Evolutionary conservation across 176 grass and related monocot genomes (phyloP).

Genomic region (Hyparrhenia diplandra): DNA sequence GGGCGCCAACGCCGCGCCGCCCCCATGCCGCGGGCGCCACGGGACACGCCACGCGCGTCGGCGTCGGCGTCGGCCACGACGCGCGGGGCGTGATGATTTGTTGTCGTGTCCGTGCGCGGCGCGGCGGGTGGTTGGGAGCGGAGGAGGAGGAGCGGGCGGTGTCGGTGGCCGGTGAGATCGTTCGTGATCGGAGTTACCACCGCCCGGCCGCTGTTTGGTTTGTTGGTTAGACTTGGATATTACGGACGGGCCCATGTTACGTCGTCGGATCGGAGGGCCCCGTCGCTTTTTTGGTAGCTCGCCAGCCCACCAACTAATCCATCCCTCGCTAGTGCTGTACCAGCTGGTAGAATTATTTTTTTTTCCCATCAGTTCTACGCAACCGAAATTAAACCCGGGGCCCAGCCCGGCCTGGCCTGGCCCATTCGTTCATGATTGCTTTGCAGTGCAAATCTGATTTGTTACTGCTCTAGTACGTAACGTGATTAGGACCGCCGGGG

Average conservation of each 20-base stretch:
- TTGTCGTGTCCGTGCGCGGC: conserved; percentile 10
- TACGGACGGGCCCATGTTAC: conserved; percentile 10
- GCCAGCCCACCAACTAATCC: conserved; percentile 36
- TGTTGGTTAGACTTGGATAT: conserved; percentile 24
- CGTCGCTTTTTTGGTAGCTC: conserved; percentile 36
- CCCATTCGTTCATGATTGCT: background rate
- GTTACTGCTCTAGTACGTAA: background rate
- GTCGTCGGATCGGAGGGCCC: conserved; percentile 6
- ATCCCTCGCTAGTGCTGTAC: background rate
- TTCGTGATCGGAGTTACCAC: conserved; percentile 14
- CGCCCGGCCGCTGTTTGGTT: background rate
- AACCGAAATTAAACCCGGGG: conserved; percentile 29
- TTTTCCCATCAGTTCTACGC: conserved; percentile 18
- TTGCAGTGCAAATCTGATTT: background rate
- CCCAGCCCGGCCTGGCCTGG: background rate
- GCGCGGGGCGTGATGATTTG: background rate
- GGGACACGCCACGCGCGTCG: background rate
- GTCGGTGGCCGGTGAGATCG: conserved; percentile 32
- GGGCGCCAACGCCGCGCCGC: conserved; percentile 28
- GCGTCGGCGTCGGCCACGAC: background rate
- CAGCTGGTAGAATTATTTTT: background rate
- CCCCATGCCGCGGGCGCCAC: background rate
- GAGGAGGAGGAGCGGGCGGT: background rate
- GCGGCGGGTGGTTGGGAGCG: conserved; percentile 8
- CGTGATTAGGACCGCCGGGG: background rate